Percentiles rank a stretch among this genome's conserved stretches.
phyloP scores from a whole-genome alignment of 2,329 filamentous ascomycete species.

The Fusarium napiforme region DNA sequence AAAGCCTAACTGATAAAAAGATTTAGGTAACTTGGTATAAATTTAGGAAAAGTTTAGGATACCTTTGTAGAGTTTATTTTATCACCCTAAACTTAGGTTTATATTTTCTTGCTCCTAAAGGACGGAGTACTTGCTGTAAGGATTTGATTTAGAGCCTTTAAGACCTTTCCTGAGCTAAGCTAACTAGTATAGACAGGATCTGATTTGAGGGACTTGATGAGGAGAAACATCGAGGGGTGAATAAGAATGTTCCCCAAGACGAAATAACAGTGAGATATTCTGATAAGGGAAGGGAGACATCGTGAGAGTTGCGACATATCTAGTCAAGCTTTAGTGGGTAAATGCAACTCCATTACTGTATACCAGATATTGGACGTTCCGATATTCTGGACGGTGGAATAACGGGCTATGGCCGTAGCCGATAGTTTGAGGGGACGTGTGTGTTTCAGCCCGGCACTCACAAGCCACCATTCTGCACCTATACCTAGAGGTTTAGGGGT shows the following conservation, averaged over 20 bases:
- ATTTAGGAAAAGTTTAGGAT: no score
- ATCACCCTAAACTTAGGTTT: no score
- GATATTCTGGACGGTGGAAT: slow-evolving; percentile 3
- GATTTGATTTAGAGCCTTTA: slow-evolving; percentile 2
- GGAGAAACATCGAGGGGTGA: slow-evolving; percentile 5
- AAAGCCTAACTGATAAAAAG: no score
- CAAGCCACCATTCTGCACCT: slow-evolving; percentile 21
- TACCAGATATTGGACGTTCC: slow-evolving; percentile 17
- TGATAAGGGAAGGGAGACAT: not conserved
- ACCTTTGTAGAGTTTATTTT: no score
- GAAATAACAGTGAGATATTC: not conserved
- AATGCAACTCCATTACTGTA: slow-evolving; percentile 5
- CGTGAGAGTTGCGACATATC: not conserved
- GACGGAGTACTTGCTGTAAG: not conserved
- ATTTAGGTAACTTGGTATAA: no score
- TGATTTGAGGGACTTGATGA: not conserved
- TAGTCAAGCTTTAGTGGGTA: slow-evolving; percentile 10
- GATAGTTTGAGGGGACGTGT: slow-evolving; percentile 17
- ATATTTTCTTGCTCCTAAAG: no score
- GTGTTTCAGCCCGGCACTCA: slow-evolving; percentile 39
- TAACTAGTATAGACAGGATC: slow-evolving; percentile 5
- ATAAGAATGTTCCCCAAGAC: not conserved
- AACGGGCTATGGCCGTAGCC: slow-evolving; percentile 11
- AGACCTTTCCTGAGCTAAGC: slow-evolving; percentile 3
- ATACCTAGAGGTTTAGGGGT: slow-evolving; percentile 5